Percentiles rank a stretch among this genome's conserved stretches.
Evolutionary conservation across 1,284 basidiomycete genomes (phyloP).

Genomic region (Moesziomyces globuligerus): DNA sequence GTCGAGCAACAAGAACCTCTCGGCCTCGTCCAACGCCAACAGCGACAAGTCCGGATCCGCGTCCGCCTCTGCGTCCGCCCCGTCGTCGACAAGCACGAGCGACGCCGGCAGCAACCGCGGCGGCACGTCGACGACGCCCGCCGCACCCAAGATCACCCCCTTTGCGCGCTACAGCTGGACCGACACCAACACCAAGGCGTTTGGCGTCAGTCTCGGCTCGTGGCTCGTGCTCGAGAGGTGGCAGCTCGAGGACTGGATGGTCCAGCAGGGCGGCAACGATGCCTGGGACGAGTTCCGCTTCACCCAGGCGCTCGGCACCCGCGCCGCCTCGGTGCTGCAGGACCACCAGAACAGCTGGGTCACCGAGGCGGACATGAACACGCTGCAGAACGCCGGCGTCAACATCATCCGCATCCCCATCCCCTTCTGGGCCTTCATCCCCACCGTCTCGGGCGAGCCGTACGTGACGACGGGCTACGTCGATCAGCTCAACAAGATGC

Average conservation of each 20-base stretch:
- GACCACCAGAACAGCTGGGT: conserved; percentile 68
- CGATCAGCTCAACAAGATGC: conserved; percentile 55
- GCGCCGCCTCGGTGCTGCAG: conserved; percentile 40
- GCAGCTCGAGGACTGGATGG: conserved; percentile 69
- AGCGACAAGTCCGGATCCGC: conserved; percentile 5
- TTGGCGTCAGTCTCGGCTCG: conserved; percentile 63
- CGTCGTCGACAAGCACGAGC: conserved; percentile 4
- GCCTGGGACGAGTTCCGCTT: conserved; percentile 68
- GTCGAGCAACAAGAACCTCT: conserved; percentile 39
- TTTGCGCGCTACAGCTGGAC: conserved; percentile 63
- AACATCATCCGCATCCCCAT: conserved; percentile 68
- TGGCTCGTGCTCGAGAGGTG: conserved; percentile 67
- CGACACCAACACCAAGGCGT: conserved; percentile 60
- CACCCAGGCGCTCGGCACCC: conserved; percentile 59
- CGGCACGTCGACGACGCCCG: conserved; percentile 9
- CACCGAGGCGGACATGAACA: conserved; percentile 67
- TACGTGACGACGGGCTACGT: conserved; percentile 53
- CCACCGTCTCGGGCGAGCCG: conserved; percentile 50
- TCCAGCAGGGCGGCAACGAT: conserved; percentile 58
- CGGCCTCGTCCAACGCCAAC: conserved; percentile 4
- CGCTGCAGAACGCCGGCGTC: conserved; percentile 61
- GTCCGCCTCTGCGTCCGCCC: conserved; percentile 7
- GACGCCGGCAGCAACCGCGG: conserved; percentile 5
- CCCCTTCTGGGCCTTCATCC: conserved; percentile 67
- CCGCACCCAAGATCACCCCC: conserved; percentile 38